phyloP scores from a whole-genome alignment of 2,329 filamentous ascomycete species.

The Hymenoscyphus albidus region DNA sequence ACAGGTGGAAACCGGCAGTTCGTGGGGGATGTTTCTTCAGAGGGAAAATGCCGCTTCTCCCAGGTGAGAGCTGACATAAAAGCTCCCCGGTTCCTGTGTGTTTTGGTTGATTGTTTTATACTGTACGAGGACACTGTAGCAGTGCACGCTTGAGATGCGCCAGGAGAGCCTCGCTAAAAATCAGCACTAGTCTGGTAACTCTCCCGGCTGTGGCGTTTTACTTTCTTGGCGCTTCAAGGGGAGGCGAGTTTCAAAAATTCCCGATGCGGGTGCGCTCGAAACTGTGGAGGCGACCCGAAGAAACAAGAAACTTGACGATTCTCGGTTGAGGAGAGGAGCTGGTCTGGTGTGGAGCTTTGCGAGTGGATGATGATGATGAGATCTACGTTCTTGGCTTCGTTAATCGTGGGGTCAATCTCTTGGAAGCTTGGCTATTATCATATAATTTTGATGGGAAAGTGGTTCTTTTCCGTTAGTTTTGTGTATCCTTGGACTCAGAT shows the following conservation, averaged over 20 bases:
- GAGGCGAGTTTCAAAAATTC: not conserved
- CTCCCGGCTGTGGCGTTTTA: not conserved
- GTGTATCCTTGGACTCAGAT: not conserved
- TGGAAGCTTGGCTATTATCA: not conserved
- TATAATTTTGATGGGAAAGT: not conserved
- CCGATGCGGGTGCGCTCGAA: not conserved
- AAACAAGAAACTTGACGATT: not conserved
- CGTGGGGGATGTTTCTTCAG: not conserved
- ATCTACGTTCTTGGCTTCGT: not conserved
- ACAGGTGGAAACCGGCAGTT: not conserved
- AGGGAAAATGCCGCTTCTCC: not conserved
- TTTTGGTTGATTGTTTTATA: not conserved
- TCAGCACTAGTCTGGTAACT: not conserved
- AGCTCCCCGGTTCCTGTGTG: not conserved
- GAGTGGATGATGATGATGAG: not conserved
- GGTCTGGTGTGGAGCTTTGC: not conserved
- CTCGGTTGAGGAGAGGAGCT: not conserved
- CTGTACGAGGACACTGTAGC: not conserved
- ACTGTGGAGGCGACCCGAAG: not conserved
- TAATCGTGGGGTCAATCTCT: not conserved
- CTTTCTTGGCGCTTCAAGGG: not conserved
- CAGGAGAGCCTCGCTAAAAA: not conserved
- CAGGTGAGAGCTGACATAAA: not conserved
- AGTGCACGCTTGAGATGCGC: no score
- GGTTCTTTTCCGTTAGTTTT: not conserved